These are phyloP conservation scores for Aegilops umbellulata DNA, from an alignment of 176 grass and related monocot species.

Conservation along the genomic window DNA sequence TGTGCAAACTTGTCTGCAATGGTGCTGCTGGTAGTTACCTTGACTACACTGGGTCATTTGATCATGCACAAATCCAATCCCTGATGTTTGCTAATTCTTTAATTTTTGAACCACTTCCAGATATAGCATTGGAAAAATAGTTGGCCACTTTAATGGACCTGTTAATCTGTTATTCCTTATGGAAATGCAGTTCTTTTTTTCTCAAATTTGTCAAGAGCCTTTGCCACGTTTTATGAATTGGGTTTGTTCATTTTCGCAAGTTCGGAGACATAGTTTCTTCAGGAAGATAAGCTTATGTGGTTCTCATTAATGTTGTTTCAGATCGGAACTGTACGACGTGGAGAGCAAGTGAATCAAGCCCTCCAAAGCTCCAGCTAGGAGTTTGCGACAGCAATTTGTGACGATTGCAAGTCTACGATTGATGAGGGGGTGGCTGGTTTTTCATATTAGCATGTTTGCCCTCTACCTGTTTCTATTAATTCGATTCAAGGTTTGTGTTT, in stretches of 20 bases:
- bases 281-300: slow-evolving; percentile 7
- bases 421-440: slow-evolving; percentile 7
- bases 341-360: slow-evolving; percentile 49
- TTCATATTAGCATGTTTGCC: slow-evolving; percentile 1
- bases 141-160: background rate
- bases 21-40: background rate
- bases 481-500: slow-evolving; percentile 2
- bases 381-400: background rate
- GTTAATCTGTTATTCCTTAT: background rate
- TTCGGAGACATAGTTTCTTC: background rate
- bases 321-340: slow-evolving; percentile 52
- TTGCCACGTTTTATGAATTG: background rate
- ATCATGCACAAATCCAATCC: background rate
- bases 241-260: background rate
- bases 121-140: background rate
- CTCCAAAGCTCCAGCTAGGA: background rate
- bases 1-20: background rate
- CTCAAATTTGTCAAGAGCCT: background rate
- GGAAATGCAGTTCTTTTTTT: background rate
- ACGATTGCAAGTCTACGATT: background rate
- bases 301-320: slow-evolving; percentile 34
- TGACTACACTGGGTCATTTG: background rate
- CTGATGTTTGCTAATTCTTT: slow-evolving; percentile 7
- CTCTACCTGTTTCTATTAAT: slow-evolving; percentile 24
- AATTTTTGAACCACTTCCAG: background rate